Base-by-base conservation (phyloP, 495 filamentous ascomycete species). In the Penicillium simplicissimum region DNA sequence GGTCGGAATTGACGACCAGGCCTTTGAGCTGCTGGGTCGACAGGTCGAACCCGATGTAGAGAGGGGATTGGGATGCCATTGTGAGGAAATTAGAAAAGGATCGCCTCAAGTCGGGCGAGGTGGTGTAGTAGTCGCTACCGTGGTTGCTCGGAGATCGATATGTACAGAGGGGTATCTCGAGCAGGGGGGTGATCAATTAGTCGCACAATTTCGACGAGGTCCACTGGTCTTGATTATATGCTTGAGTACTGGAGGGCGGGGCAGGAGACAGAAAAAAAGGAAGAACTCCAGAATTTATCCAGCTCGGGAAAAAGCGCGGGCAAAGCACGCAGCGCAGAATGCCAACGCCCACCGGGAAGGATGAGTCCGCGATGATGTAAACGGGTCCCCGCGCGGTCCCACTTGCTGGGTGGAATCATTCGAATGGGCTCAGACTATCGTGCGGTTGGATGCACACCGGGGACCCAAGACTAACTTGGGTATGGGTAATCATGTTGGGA, bases 11-110 rank as follows among this genome's bases (percentile, higher is more conserved):
- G 61, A 96, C 88, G 54, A 91, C 88, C 65, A 98, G 85, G 47
- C 90, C 91, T 82, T 98, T 98, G 31, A 97, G 81, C 71, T 97
- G 93, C 76, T 97, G 95, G 58, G 95, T 98, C 28, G 93, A 96
- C 49, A 98, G 89, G 74, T 98, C 94, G 71, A 97, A 94, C 43
- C 94, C 94, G 59, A 97, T 83, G 65, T 96, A 97, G 57, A 96
- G 80, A 14, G 91, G 88, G 17, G 76, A 79, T 48, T 76, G 66
- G 15, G 69, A 69, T 37, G 64, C 67, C 76, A 79, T 82, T 62
- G 48, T 23, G 56, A 59, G 52, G 38, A 8, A 60, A 17, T 42
- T 34, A 21, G 19, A 40, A 33, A 0, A 19, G 14, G 21, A 23
- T 15, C 4, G 34, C 19, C 3, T 7, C 33, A 21, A 53, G 15